These are phyloP conservation scores for Eucalyptus coolabah DNA, from an alignment of 345 rosid genomes.

Conservation along the genomic window DNA sequence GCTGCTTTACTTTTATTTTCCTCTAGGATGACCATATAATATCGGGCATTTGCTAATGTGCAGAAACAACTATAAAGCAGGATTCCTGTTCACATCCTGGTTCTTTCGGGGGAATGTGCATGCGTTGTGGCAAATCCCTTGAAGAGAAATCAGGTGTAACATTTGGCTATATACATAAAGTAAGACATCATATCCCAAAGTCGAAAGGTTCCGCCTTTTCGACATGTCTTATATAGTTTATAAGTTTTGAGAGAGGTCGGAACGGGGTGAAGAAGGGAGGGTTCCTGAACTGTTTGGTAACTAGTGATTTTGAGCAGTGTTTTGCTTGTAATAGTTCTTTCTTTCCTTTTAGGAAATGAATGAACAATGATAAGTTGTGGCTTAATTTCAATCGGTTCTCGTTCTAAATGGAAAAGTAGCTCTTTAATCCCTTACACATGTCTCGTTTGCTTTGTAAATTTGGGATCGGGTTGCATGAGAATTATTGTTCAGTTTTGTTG, in stretches of 20 bases:
- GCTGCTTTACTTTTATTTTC: neutral
- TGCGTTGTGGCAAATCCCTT: constrained; percentile 47
- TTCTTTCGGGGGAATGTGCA: constrained; percentile 58
- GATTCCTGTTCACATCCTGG: constrained; percentile 63
- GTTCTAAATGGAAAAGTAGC: neutral
- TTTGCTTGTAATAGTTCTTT: neutral
- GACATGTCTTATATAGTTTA: neutral
- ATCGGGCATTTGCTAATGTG: neutral
- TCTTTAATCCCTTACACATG: neutral
- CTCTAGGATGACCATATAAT: neutral
- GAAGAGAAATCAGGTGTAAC: constrained; percentile 63
- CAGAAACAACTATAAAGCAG: constrained; percentile 37
- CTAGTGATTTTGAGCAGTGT: neutral
- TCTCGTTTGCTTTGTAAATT: neutral
- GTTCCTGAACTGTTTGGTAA: neutral
- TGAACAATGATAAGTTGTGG: neutral
- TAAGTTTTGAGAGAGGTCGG: neutral
- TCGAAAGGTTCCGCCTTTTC: neutral
- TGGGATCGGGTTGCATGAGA: neutral
- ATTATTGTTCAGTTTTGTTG: neutral
- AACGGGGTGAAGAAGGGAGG: neutral
- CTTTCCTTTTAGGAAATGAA: neutral
- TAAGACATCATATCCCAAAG: neutral
- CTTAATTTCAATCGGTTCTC: neutral
- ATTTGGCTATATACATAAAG: constrained; percentile 69